Percentiles rank a stretch among this genome's conserved stretches.
Evolutionary conservation across 2,329 filamentous ascomycete genomes (phyloP).

Genomic region (Nothophoma quercina): DNA sequence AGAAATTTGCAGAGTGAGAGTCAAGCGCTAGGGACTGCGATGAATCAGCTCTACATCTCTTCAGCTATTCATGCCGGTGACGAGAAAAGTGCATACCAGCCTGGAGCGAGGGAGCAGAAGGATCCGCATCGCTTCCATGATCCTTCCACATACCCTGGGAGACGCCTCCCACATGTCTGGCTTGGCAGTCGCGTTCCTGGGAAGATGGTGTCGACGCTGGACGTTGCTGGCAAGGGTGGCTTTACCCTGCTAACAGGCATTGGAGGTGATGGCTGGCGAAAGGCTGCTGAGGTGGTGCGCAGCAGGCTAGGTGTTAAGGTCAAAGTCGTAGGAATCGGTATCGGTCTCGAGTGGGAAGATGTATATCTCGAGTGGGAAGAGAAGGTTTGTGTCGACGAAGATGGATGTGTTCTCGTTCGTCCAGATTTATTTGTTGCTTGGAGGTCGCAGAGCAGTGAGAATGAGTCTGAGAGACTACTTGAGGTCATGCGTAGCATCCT

Average conservation of each 20-base stretch:
- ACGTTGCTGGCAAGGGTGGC: constrained; percentile 64
- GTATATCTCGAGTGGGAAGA: constrained; percentile 67
- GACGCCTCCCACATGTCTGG: constrained; percentile 69
- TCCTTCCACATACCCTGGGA: constrained; percentile 65
- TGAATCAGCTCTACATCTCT: constrained; percentile 64
- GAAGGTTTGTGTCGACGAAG: constrained; percentile 63
- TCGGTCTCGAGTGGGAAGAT: constrained; percentile 67
- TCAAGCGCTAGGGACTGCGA: constrained; percentile 65
- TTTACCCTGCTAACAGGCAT: constrained; percentile 54
- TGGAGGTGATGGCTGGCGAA: constrained; percentile 64
- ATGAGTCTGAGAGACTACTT: constrained; percentile 31
- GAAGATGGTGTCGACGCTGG: constrained; percentile 63
- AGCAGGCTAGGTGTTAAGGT: constrained; percentile 56
- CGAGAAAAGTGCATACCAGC: constrained; percentile 40
- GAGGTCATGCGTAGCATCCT: constrained; percentile 30
- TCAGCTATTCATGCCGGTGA: constrained; percentile 56
- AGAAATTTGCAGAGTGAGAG: constrained; percentile 60
- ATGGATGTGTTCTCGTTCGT: constrained; percentile 64
- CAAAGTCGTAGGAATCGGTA: constrained; percentile 62
- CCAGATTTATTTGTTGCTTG: constrained; percentile 68
- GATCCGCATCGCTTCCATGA: constrained; percentile 56
- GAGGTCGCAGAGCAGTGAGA: constrained; percentile 45
- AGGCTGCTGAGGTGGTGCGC: constrained; percentile 54
- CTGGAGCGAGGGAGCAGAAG: constrained; percentile 26
- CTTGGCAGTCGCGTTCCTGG: constrained; percentile 59